Evolutionary conservation across 2,329 filamentous ascomycete genomes (phyloP).

Genomic region (Hirsutella thompsonii): DNA sequence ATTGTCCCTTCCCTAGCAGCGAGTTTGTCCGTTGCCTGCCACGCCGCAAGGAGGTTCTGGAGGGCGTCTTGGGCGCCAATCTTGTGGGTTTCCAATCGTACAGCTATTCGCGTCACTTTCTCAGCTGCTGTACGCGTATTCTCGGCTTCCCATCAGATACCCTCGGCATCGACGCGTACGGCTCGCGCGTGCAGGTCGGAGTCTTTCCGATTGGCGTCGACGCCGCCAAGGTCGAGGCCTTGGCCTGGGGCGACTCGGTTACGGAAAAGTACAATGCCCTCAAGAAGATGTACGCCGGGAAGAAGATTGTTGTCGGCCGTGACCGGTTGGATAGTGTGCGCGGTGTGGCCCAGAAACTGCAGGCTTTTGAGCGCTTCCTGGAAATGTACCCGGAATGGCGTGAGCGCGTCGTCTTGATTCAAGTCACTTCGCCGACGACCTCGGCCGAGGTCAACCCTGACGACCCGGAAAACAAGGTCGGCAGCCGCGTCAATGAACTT

Average conservation of each 20-base stretch:
- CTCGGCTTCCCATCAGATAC: slow-evolving; percentile 81
- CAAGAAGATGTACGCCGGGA: slow-evolving; percentile 67
- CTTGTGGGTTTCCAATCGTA: slow-evolving; percentile 93
- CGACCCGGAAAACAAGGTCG: slow-evolving; percentile 65
- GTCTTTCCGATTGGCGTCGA: slow-evolving; percentile 95
- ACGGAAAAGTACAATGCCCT: slow-evolving; percentile 63
- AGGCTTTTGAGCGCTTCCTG: slow-evolving; percentile 87
- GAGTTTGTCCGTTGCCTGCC: slow-evolving; percentile 87
- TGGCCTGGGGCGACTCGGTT: slow-evolving; percentile 58
- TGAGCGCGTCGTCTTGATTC: slow-evolving; percentile 83
- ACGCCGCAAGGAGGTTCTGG: slow-evolving; percentile 77
- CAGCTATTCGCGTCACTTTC: slow-evolving; percentile 89
- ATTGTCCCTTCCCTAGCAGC: slow-evolving; percentile 90
- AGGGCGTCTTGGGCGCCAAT: slow-evolving; percentile 81
- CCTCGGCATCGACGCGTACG: slow-evolving; percentile 78
- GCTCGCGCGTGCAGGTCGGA: slow-evolving; percentile 77
- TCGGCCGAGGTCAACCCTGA: slow-evolving; percentile 68
- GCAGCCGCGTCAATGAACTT: slow-evolving; percentile 79
- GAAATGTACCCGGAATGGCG: slow-evolving; percentile 86
- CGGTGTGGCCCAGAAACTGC: slow-evolving; percentile 89
- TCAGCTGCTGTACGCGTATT: slow-evolving; percentile 84
- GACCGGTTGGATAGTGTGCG: slow-evolving; percentile 89
- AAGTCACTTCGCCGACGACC: slow-evolving; percentile 63
- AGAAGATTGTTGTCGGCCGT: slow-evolving; percentile 89
- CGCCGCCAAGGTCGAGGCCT: slow-evolving; percentile 60